phyloP scores from a whole-genome alignment of 306 rosid species.

The Boehmeria nivea region DNA sequence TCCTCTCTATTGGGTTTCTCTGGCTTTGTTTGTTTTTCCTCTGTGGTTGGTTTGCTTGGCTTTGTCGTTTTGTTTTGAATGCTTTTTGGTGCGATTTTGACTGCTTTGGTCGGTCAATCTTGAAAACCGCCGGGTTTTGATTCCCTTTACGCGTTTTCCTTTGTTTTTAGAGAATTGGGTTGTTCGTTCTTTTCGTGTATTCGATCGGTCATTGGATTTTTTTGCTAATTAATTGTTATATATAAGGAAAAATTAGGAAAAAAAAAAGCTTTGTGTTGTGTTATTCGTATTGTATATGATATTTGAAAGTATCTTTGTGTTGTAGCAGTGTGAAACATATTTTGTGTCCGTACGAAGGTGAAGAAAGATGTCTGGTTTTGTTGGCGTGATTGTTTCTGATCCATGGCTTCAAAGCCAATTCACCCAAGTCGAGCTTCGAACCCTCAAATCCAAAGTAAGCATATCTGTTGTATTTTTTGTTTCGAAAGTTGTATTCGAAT shows the following conservation, averaged over 20 bases:
- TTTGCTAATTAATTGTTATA: conserved; percentile 4
- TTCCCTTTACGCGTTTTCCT: conserved; percentile 16
- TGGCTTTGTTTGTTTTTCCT: conserved; percentile 2
- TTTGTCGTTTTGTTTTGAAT: conserved; percentile 4
- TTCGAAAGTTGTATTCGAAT: background rate
- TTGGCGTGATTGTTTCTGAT: conserved; percentile 92
- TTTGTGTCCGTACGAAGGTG: conserved; percentile 24
- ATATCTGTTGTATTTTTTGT: background rate
- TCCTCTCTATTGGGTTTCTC: conserved; percentile 2
- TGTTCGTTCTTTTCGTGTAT: background rate
- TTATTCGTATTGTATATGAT: background rate
- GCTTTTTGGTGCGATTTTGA: conserved; percentile 12
- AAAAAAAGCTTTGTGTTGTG: too few species aligned
- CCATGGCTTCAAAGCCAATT: conserved; percentile 91
- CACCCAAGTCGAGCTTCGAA: conserved; percentile 98
- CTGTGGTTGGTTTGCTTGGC: conserved; percentile 18
- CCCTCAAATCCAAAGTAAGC: conserved; percentile 83
- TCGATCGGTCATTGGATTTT: conserved; percentile 5
- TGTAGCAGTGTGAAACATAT: conserved; percentile 23
- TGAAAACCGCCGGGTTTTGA: conserved; percentile 5
- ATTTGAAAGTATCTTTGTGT: conserved; percentile 12
- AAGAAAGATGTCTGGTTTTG: conserved; percentile 78
- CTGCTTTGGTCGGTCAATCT: conserved; percentile 19
- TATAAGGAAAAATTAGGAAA: background rate
- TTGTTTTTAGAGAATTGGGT: conserved; percentile 17